A percentile compares a stretch with the other conserved stretches of the same genome.
Evolutionary conservation across 78 protist genomes (phyloP).

Genomic region (Polysphondylium violaceum): DNA sequence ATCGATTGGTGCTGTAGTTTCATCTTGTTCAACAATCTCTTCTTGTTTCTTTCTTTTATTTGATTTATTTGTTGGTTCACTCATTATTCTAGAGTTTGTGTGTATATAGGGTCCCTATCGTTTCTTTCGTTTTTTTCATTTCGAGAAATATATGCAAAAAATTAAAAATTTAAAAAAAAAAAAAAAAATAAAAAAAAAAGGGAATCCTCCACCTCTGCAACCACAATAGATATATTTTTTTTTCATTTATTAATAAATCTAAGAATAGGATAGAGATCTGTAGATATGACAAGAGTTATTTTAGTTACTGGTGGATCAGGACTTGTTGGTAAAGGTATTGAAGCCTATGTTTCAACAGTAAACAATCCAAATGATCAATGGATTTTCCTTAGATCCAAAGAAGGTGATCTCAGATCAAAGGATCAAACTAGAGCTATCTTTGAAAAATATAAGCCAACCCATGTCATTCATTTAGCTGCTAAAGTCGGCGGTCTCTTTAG

Average conservation of each 20-base stretch:
- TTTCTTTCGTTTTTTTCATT: too few relatives aligned
- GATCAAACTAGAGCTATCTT: slow-evolving; percentile 79
- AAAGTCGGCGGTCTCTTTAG: slow-evolving; percentile 93
- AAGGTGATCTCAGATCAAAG: slow-evolving; percentile 81
- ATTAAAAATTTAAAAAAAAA: too few relatives aligned
- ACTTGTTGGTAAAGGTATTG: slow-evolving; percentile 92
- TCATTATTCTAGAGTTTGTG: too few relatives aligned
- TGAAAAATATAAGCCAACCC: slow-evolving; percentile 90
- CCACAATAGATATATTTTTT: too few relatives aligned
- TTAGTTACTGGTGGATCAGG: slow-evolving; percentile 96
- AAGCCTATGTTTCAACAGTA: background rate
- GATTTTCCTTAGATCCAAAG: slow-evolving; percentile 86
- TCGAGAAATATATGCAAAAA: too few relatives aligned
- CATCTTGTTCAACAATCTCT: too few relatives aligned
- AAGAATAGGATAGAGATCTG: background rate
- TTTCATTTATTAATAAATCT: too few relatives aligned
- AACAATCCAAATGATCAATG: slow-evolving; percentile 73
- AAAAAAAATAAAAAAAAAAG: too few relatives aligned
- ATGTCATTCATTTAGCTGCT: slow-evolving; percentile 97
- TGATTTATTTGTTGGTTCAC: too few relatives aligned
- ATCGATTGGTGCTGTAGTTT: background rate
- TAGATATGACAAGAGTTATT: slow-evolving; percentile 48
- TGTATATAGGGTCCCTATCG: too few relatives aligned
- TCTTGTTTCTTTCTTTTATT: too few relatives aligned
- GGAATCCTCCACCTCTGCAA: too few relatives aligned